Percentiles rank a stretch among this genome's conserved stretches.
Conservation (phyloP, 352 stramenopile genomes). For the Phytophthora palmivora region DNA sequence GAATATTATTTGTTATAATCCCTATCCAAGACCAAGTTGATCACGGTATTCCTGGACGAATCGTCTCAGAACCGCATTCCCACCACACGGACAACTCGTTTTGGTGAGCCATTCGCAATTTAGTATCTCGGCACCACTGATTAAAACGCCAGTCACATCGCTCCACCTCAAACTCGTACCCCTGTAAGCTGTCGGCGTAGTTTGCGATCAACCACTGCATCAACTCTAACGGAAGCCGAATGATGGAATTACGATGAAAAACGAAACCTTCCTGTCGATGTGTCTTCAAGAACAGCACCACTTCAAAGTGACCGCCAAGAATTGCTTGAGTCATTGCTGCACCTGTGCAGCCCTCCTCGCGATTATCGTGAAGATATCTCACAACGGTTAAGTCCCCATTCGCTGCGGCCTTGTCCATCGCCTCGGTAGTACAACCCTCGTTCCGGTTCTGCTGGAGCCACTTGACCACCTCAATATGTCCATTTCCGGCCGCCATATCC, state of each 20-base stretch:
- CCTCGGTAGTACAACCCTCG: slow-evolving; percentile 34
- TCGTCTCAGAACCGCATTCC: slow-evolving; percentile 22
- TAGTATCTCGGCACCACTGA: slow-evolving; percentile 26
- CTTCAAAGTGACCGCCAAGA: slow-evolving; percentile 29
- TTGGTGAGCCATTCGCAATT: slow-evolving; percentile 31
- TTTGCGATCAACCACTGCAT: slow-evolving; percentile 39
- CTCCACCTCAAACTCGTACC: slow-evolving; percentile 36
- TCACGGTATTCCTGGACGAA: neutral
- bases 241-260: slow-evolving; percentile 26
- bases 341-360: slow-evolving; percentile 31
- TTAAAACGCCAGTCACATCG: slow-evolving; percentile 36
- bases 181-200: slow-evolving; percentile 23
- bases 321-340: slow-evolving; percentile 35
- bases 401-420: slow-evolving; percentile 32
- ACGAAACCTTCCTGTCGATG: slow-evolving; percentile 32
- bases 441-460: slow-evolving; percentile 32
- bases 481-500: slow-evolving; percentile 35
- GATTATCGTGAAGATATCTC: slow-evolving; percentile 35
- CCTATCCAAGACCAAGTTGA: no score
- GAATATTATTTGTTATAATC: no score
- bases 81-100: slow-evolving; percentile 36
- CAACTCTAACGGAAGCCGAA: slow-evolving; percentile 33
- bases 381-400: slow-evolving; percentile 33
- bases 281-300: slow-evolving; percentile 30
- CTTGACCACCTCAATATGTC: slow-evolving; percentile 40